Evolutionary conservation across 768 basidiomycete species (phyloP).

Genomic region (Suillus cothurnatus): DNA sequence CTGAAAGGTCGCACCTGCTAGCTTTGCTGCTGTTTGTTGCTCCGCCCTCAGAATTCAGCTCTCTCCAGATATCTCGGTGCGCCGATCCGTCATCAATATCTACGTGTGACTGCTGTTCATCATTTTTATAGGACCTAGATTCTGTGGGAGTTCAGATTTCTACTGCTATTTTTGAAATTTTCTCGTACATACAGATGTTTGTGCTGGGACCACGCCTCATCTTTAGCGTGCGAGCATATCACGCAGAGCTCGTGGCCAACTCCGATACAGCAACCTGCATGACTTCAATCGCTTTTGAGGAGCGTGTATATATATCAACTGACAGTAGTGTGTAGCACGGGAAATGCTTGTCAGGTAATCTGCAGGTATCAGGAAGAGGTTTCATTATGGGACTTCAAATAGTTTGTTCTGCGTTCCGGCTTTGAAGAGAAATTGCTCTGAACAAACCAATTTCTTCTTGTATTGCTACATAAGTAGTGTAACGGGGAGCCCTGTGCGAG

Average conservation of each 20-base stretch:
- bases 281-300: not conserved
- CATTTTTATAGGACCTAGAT: not conserved
- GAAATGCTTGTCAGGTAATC: not conserved
- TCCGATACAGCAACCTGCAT: not conserved
- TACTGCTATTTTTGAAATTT: not conserved
- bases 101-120: not conserved
- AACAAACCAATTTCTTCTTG: not conserved
- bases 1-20: not conserved
- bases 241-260: not conserved
- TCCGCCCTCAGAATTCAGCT: not conserved
- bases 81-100: not conserved
- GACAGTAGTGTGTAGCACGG: not conserved
- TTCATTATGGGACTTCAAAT: not conserved
- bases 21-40: not conserved
- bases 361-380: not conserved
- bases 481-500: too few relatives aligned
- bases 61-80: not conserved
- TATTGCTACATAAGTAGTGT: not conserved
- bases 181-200: not conserved
- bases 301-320: not conserved
- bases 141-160: not conserved
- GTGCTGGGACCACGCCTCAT: constrained; percentile 5
- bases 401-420: not conserved
- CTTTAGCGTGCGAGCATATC: not conserved
- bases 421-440: not conserved